Evolutionary conservation across 768 basidiomycete genomes (phyloP).

Genomic region (Rhodosporidiobolus sp.): DNA sequence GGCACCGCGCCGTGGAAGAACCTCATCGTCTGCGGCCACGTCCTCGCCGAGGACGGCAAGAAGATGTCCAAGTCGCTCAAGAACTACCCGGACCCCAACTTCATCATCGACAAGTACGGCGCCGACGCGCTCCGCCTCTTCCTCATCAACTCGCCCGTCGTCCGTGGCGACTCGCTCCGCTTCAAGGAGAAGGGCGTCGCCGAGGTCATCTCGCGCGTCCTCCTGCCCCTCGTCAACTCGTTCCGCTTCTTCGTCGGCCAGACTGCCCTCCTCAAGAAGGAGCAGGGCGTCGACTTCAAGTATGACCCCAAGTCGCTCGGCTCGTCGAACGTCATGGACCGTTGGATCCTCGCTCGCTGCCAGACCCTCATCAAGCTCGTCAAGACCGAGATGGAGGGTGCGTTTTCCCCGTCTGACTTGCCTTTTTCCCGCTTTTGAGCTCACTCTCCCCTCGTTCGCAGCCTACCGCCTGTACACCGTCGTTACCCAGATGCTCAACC

Average conservation of each 20-base stretch:
- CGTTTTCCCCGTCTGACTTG: slow-evolving; percentile 15
- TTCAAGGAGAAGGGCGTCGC: slow-evolving; percentile 98
- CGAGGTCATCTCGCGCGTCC: slow-evolving; percentile 91
- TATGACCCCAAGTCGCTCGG: slow-evolving; percentile 82
- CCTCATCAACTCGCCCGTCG: slow-evolving; percentile 97
- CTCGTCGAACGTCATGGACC: slow-evolving; percentile 93
- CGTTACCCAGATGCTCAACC: slow-evolving; percentile 85
- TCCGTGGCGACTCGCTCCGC: slow-evolving; percentile 92
- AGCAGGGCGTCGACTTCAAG: slow-evolving; percentile 67
- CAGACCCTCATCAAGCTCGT: slow-evolving; percentile 92
- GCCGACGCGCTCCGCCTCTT: slow-evolving; percentile 97
- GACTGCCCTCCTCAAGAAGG: slow-evolving; percentile 78
- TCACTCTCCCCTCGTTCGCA: slow-evolving; percentile 12
- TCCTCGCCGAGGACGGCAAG: slow-evolving; percentile 88
- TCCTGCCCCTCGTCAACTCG: slow-evolving; percentile 96
- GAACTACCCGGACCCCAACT: slow-evolving; percentile 94
- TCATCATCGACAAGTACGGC: slow-evolving; percentile 85
- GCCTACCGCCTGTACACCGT: slow-evolving; percentile 95
- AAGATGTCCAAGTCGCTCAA: slow-evolving; percentile 98
- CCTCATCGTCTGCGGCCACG: slow-evolving; percentile 89
- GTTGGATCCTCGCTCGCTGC: slow-evolving; percentile 97
- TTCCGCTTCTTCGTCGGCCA: slow-evolving; percentile 99
- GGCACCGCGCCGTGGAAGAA: slow-evolving; percentile 96
- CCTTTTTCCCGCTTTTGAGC: neutral
- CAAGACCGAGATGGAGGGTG: slow-evolving; percentile 84